Evolutionary conservation across 2,329 filamentous ascomycete species (phyloP).

Genomic region (Fonsecaea monophora): DNA sequence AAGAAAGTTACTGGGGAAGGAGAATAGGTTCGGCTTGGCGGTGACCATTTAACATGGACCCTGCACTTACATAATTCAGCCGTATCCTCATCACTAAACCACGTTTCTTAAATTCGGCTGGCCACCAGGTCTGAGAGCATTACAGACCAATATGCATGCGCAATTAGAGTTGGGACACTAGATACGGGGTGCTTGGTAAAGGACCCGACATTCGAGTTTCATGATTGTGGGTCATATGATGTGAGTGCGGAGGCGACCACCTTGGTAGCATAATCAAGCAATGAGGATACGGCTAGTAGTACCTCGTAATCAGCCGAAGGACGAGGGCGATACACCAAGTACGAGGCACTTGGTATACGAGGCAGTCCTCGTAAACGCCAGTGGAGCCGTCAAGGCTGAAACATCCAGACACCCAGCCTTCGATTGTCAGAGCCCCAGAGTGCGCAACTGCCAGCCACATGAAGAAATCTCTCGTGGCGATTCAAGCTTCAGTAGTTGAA

Average conservation of each 20-base stretch:
- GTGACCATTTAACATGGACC: too few relatives aligned
- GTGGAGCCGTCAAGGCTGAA: not conserved
- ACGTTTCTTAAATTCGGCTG: too few relatives aligned
- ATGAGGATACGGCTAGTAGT: not conserved
- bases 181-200: too few relatives aligned
- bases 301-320: not conserved
- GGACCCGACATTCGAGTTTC: not conserved
- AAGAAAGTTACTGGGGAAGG: too few relatives aligned
- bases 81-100: too few relatives aligned
- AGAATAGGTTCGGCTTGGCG: too few relatives aligned
- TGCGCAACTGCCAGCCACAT: not conserved
- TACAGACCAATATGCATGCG: too few relatives aligned
- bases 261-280: not conserved
- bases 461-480: not conserved
- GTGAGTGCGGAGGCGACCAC: not conserved
- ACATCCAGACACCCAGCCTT: constrained; percentile 3
- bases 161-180: too few relatives aligned
- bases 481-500: not conserved
- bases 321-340: not conserved
- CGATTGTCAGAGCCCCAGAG: not conserved
- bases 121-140: too few relatives aligned
- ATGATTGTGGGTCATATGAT: not conserved
- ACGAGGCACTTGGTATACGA: not conserved
- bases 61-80: too few relatives aligned
- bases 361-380: not conserved